A percentile compares a stretch with the other conserved stretches of the same genome.
Conservation (phyloP, 129 eudicot genomes). For the Escallonia herrerae region DNA sequence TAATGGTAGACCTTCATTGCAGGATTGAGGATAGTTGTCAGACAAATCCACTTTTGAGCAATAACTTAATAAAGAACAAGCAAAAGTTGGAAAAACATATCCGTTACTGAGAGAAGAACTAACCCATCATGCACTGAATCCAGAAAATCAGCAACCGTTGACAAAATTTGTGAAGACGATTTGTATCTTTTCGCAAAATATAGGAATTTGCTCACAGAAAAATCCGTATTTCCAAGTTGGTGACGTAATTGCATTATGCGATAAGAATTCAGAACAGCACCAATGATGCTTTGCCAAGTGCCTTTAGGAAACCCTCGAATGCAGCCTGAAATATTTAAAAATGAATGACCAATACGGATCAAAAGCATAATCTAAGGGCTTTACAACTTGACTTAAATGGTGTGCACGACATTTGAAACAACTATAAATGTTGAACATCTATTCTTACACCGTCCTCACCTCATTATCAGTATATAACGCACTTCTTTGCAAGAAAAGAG, state of each 20-base stretch:
- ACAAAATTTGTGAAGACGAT: slow-evolving; percentile 56
- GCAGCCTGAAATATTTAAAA: slow-evolving; percentile 16
- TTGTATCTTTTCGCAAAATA: slow-evolving; percentile 56
- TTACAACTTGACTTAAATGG: too few relatives aligned
- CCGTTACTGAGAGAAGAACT: slow-evolving; percentile 16
- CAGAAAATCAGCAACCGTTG: slow-evolving; percentile 68
- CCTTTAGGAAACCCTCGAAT: slow-evolving; percentile 29
- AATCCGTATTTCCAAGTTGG: slow-evolving; percentile 22
- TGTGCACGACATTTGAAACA: too few relatives aligned
- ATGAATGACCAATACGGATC: slow-evolving; percentile 11
- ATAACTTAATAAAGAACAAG: background rate
- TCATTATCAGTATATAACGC: too few relatives aligned
- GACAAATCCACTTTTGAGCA: background rate
- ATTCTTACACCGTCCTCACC: too few relatives aligned
- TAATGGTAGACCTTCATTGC: slow-evolving; percentile 36
- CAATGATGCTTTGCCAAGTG: slow-evolving; percentile 68
- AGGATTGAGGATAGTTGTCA: slow-evolving; percentile 11
- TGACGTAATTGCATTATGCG: slow-evolving; percentile 24
- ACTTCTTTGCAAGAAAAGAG: too few relatives aligned
- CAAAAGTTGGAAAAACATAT: slow-evolving; percentile 8
- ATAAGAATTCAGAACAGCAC: slow-evolving; percentile 65
- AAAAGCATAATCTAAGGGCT: slow-evolving; percentile 1
- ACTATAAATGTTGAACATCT: too few relatives aligned
- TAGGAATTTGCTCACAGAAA: slow-evolving; percentile 35
- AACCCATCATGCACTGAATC: slow-evolving; percentile 54